Base-by-base conservation (phyloP, 441 rosid species). In the Daphne laureola region DNA sequence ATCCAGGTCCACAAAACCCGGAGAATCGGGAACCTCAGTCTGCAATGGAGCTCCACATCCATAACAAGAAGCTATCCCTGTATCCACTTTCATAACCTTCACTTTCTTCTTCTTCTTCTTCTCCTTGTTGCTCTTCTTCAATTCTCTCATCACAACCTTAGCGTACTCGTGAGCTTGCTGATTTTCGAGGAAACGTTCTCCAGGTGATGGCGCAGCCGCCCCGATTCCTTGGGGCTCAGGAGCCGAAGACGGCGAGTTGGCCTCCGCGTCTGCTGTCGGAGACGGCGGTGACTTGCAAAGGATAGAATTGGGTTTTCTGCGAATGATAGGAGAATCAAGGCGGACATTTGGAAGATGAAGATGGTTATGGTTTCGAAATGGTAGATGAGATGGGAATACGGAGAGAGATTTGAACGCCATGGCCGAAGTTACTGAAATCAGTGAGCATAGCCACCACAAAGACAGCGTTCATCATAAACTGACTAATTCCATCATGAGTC, bases 31-130 rank as follows among this genome's bases (percentile, higher is more conserved):
- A 38, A 86, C 92, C 62, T 63, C 62, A 1, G 92, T 89, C 67
- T 89, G 97, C 80, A 92, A 76, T 36, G 97, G 96, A 72, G 98
- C 96, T 61, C 98, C 96, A 45, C 98, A 89, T 0, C 98, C 98
- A 42, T 92, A 92, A 50, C 98, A 92, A 67, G 77, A 66, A 11
- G 82, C 73, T 26, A 75, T 67, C 0, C 68, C 75, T 1, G 79
- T 63, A 14, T 68, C 76, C 25, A 69, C 64, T 53, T 73, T 82
- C 62, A 76, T 50, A 15, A 68, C 58, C 69, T 55, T 67, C 27
- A 58, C 77, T 4, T 58, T 71, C 67, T 64, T 75, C 63, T 58
- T 69, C 41, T 68, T 70, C 70, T 64, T 75, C 63, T 58, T 69
- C 41, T 68, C 69, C 70, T 57, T 76, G 71, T 68, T 69, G 62